Conservation (phyloP, 148 eudicot species). For the Bassia scoparia region DNA sequence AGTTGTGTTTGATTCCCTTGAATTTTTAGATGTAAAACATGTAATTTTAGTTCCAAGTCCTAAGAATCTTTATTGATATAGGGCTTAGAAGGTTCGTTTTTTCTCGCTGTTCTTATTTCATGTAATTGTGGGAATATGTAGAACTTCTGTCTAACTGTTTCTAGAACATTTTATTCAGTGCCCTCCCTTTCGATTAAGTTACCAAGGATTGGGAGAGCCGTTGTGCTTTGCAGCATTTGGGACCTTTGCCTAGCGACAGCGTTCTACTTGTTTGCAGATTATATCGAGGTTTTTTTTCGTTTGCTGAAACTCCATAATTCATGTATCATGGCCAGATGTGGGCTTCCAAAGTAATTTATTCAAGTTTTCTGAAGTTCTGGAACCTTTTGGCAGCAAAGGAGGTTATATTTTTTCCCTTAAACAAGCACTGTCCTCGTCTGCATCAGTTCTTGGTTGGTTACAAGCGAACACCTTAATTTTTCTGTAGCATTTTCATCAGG, state of each 20-base stretch:
- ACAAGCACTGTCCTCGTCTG: constrained; percentile 54
- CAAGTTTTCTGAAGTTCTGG: constrained; percentile 10
- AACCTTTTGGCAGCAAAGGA: constrained; percentile 33
- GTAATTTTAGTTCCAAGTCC: not conserved
- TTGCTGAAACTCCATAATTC: not conserved
- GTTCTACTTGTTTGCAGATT: constrained; percentile 67
- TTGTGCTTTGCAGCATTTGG: constrained; percentile 90
- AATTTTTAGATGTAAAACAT: not conserved
- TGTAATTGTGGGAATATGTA: not conserved
- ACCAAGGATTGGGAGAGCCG: constrained; percentile 90
- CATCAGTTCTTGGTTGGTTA: constrained; percentile 79
- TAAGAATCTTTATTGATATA: not conserved
- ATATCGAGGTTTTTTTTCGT: constrained; percentile 45
- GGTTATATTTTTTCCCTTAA: constrained; percentile 32
- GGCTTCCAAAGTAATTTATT: not conserved
- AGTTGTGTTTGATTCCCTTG: not conserved
- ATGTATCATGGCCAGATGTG: constrained; percentile 4
- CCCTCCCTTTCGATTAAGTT: constrained; percentile 92
- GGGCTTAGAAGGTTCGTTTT: not conserved
- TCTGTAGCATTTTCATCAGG: constrained; percentile 99
- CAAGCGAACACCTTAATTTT: constrained; percentile 82
- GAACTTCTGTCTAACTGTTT: constrained; percentile 1
- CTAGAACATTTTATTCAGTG: constrained; percentile 42
- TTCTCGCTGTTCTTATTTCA: not conserved
- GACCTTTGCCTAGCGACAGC: constrained; percentile 86